A percentile compares a stretch with the other conserved stretches of the same genome.
Evolutionary conservation across 2,329 filamentous ascomycete genomes (phyloP).

Genomic region (Arthrobotrys megalospora): DNA sequence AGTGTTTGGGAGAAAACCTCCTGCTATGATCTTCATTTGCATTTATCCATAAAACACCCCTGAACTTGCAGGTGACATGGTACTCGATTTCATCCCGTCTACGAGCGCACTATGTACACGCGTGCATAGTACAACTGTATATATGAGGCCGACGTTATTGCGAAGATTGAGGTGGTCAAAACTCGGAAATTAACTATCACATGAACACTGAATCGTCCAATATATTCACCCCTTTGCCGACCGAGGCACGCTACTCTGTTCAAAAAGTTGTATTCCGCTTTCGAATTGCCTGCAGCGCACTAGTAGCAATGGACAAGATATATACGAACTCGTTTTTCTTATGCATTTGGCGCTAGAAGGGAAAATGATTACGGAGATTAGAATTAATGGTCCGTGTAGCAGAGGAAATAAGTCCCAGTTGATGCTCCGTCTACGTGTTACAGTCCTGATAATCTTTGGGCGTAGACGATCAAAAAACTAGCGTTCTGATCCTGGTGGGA

Average conservation of each 20-base stretch:
- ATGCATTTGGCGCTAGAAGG: conserved; percentile 7
- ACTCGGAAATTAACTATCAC: conserved; percentile 59
- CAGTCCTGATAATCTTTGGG: background rate
- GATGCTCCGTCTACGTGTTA: background rate
- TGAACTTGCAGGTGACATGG: conserved; percentile 53
- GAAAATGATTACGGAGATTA: background rate
- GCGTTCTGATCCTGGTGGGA: background rate
- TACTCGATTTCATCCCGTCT: conserved; percentile 47
- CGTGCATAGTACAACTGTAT: conserved; percentile 14
- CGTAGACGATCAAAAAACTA: background rate
- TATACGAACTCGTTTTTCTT: background rate
- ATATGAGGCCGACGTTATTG: conserved; percentile 44
- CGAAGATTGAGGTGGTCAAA: conserved; percentile 22
- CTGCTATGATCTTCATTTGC: conserved; percentile 55
- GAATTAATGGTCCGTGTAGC: conserved; percentile 25
- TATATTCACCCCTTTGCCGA: conserved; percentile 16
- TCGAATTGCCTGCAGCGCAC: background rate
- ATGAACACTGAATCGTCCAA: conserved; percentile 38
- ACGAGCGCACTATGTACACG: conserved; percentile 23
- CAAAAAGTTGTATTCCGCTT: background rate
- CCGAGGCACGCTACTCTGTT: conserved; percentile 11
- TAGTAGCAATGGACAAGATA: conserved; percentile 8
- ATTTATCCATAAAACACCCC: conserved; percentile 58
- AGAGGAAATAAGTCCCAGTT: conserved; percentile 31
- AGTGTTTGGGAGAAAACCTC: conserved; percentile 41